phyloP scores from a whole-genome alignment of 1,284 basidiomycete genomes.

The Coniferiporia weirii region DNA sequence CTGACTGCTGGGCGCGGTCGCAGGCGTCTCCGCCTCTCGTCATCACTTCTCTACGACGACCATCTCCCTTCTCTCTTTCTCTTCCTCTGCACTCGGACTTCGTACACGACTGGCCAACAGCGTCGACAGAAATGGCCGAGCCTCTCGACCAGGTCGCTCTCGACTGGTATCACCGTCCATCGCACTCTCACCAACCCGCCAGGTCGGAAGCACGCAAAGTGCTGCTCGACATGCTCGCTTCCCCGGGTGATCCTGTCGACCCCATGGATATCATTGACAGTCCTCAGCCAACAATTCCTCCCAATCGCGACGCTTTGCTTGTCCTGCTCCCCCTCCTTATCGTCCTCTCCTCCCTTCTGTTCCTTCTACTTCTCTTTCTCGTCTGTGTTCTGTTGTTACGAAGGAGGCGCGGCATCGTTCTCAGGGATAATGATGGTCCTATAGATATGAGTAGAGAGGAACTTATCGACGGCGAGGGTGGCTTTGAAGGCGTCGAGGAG shows the following conservation, averaged over 20 bases:
- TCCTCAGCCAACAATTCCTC: constrained; percentile 12
- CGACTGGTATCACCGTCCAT: constrained; percentile 1
- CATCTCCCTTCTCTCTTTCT: constrained; percentile 11
- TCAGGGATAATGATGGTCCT: constrained; percentile 87
- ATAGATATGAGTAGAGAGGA: constrained; percentile 91
- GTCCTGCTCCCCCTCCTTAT: constrained; percentile 89
- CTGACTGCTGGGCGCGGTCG: background rate
- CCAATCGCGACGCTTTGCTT: constrained; percentile 53
- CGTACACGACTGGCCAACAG: background rate
- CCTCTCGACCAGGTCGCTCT: background rate
- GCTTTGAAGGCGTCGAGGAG: constrained; percentile 85
- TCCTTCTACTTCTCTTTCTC: constrained; percentile 87
- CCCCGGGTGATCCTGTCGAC: constrained; percentile 9
- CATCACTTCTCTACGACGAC: constrained; percentile 11
- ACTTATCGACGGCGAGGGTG: constrained; percentile 84
- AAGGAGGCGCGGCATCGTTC: constrained; percentile 72
- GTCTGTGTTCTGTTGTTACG: constrained; percentile 82
- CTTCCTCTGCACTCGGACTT: background rate
- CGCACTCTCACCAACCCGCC: constrained; percentile 4
- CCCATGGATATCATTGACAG: constrained; percentile 13
- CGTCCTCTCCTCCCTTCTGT: constrained; percentile 87
- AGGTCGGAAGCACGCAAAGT: constrained; percentile 2
- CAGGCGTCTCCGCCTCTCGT: background rate
- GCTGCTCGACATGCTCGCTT: constrained; percentile 10
- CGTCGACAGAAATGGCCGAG: background rate